These are phyloP conservation scores for Microcyclosporella mali DNA, from an alignment of 2,329 filamentous ascomycete species.

Conservation along the genomic window DNA sequence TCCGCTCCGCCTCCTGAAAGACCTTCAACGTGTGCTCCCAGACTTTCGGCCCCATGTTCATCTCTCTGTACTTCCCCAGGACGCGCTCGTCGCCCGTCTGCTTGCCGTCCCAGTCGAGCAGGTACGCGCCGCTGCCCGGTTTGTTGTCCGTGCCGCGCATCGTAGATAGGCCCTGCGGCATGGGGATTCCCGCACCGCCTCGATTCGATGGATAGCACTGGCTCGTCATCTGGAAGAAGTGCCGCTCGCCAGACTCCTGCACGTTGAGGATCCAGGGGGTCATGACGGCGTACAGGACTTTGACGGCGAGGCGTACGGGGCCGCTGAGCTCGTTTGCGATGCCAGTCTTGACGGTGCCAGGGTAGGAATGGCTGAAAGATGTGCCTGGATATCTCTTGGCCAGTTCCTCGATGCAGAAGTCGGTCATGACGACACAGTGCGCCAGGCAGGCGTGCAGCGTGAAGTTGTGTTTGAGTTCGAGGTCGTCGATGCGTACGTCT, in stretches of 20 bases:
- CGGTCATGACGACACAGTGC: constrained; percentile 44
- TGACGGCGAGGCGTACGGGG: constrained; percentile 29
- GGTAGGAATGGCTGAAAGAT: constrained; percentile 47
- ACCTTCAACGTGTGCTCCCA: constrained; percentile 35
- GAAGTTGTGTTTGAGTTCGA: constrained; percentile 38
- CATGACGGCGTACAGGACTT: constrained; percentile 33
- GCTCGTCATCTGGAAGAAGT: constrained; percentile 38
- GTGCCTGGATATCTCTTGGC: constrained; percentile 42
- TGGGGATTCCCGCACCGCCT: constrained; percentile 25
- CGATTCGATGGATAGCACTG: constrained; percentile 28
- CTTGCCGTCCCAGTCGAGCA: constrained; percentile 35
- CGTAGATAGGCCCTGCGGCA: constrained; percentile 24
- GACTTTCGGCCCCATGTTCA: constrained; percentile 27
- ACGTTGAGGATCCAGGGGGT: constrained; percentile 35
- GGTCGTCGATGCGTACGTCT: constrained; percentile 42
- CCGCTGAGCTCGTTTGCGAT: constrained; percentile 35
- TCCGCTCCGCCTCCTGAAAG: constrained; percentile 27
- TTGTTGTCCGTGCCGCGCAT: constrained; percentile 28
- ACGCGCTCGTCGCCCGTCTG: constrained; percentile 30
- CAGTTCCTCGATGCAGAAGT: constrained; percentile 49
- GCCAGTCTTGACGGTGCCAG: constrained; percentile 44
- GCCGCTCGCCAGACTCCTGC: constrained; percentile 42
- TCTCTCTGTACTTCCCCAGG: constrained; percentile 28
- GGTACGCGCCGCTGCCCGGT: constrained; percentile 32
- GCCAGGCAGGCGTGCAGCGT: constrained; percentile 33